These are phyloP conservation scores for Lactuca sativa DNA, from an alignment of 129 eudicot species.

Conservation along the genomic window DNA sequence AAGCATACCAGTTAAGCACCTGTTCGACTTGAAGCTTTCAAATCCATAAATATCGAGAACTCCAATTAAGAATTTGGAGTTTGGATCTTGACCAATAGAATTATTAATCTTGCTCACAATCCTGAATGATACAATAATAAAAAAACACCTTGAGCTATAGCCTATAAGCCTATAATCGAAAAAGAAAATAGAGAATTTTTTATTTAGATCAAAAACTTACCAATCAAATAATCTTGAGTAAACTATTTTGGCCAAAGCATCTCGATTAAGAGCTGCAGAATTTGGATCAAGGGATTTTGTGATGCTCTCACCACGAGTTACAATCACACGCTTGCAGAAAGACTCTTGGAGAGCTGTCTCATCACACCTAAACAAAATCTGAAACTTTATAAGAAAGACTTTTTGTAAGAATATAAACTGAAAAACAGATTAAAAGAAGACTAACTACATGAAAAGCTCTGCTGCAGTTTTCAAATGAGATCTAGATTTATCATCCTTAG, in stretches of 20 bases:
- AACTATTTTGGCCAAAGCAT: constrained; percentile 84
- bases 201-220: constrained; percentile 38
- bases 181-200: constrained; percentile 10
- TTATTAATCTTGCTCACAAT: constrained; percentile 82
- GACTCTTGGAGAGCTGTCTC: constrained; percentile 79
- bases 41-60: constrained; percentile 95
- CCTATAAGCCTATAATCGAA: neutral
- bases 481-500: constrained; percentile 75
- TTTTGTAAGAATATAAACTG: constrained; percentile 3
- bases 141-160: constrained; percentile 9
- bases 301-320: constrained; percentile 88
- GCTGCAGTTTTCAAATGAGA: constrained; percentile 75
- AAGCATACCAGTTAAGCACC: constrained; percentile 99
- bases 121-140: constrained; percentile 45
- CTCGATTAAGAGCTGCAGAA: constrained; percentile 78
- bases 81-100: constrained; percentile 91
- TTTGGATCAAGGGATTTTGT: constrained; percentile 70
- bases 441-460: constrained; percentile 74
- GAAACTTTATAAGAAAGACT: neutral
- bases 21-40: constrained; percentile 98
- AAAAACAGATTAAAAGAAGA: constrained; percentile 18
- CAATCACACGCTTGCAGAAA: constrained; percentile 85
- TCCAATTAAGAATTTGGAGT: constrained; percentile 72
- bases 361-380: constrained; percentile 64
- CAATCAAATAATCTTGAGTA: constrained; percentile 90